Evolutionary conservation across 2,329 filamentous ascomycete species (phyloP).

Genomic region (Grosmannia serpens): DNA sequence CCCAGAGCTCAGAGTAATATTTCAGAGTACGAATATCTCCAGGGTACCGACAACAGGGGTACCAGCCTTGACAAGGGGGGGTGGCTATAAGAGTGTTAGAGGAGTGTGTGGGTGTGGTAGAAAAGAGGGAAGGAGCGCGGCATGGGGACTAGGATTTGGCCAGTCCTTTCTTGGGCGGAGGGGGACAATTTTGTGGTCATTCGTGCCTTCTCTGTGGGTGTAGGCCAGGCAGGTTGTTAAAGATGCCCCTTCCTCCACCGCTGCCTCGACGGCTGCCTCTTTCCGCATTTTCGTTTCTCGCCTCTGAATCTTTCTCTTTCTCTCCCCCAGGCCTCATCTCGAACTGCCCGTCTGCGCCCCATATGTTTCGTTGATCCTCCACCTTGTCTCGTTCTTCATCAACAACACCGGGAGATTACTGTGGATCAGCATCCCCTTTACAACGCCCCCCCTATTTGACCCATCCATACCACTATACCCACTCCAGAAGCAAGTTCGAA

Average conservation of each 20-base stretch:
- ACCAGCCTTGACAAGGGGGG: not conserved
- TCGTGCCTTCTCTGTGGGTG: not conserved
- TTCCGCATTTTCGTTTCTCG: not conserved
- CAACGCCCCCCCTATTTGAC: not conserved
- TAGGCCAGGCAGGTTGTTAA: not conserved
- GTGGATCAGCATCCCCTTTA: slow-evolving; percentile 2
- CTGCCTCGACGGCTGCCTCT: not conserved
- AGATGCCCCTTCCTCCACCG: not conserved
- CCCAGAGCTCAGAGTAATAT: not conserved
- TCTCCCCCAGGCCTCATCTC: not conserved
- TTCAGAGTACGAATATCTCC: not conserved
- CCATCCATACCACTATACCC: not conserved
- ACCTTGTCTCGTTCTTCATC: not conserved
- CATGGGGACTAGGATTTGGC: not conserved
- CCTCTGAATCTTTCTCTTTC: not conserved
- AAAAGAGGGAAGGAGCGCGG: not conserved
- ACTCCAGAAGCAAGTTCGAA: not conserved
- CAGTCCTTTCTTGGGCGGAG: not conserved
- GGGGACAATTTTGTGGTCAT: not conserved
- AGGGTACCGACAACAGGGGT: not conserved
- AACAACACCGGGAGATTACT: slow-evolving; percentile 6
- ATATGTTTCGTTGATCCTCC: not conserved
- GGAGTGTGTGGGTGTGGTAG: slow-evolving; percentile 1
- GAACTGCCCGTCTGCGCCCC: not conserved
- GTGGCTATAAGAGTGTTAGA: not conserved